Evolutionary conservation across 2,329 filamentous ascomycete genomes (phyloP).

Genomic region (Nemania diffusa): DNA sequence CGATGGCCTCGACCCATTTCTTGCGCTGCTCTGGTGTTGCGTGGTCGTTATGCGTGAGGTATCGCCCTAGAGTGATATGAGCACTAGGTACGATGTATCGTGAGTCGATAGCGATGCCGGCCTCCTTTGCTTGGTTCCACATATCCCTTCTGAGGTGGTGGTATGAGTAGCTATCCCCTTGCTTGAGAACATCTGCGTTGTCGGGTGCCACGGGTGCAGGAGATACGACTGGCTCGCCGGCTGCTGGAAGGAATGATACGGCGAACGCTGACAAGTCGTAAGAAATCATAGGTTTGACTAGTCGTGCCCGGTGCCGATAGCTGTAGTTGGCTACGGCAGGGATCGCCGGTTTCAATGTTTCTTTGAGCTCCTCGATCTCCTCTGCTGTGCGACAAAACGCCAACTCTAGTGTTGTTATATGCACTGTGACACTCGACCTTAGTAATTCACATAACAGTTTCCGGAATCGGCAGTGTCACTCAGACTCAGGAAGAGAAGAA

Average conservation of each 20-base stretch:
- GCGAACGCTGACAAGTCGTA: slow-evolving; percentile 89
- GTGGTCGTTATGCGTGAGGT: slow-evolving; percentile 75
- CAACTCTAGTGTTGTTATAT: slow-evolving; percentile 87
- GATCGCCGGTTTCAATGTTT: slow-evolving; percentile 65
- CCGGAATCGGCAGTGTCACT: neutral
- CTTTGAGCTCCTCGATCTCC: slow-evolving; percentile 73
- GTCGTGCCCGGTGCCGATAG: slow-evolving; percentile 72
- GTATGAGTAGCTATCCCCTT: slow-evolving; percentile 80
- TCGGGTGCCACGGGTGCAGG: slow-evolving; percentile 55
- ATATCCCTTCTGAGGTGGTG: slow-evolving; percentile 88
- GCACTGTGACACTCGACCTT: slow-evolving; percentile 57
- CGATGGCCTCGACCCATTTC: slow-evolving; percentile 75
- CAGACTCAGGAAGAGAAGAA: neutral
- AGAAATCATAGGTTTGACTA: slow-evolving; percentile 84
- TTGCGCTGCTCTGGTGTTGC: slow-evolving; percentile 67
- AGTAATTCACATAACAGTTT: neutral
- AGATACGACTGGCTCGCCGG: slow-evolving; percentile 64
- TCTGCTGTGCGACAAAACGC: slow-evolving; percentile 78
- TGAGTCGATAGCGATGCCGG: slow-evolving; percentile 76
- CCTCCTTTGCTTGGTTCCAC: slow-evolving; percentile 68
- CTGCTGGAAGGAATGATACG: slow-evolving; percentile 85
- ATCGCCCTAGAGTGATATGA: slow-evolving; percentile 88
- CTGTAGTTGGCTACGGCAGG: slow-evolving; percentile 73
- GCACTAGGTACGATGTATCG: slow-evolving; percentile 90
- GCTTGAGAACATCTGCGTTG: slow-evolving; percentile 49